These are phyloP conservation scores for Lineolata rhizophorae DNA, from an alignment of 495 filamentous ascomycete genomes.

Conservation along the genomic window DNA sequence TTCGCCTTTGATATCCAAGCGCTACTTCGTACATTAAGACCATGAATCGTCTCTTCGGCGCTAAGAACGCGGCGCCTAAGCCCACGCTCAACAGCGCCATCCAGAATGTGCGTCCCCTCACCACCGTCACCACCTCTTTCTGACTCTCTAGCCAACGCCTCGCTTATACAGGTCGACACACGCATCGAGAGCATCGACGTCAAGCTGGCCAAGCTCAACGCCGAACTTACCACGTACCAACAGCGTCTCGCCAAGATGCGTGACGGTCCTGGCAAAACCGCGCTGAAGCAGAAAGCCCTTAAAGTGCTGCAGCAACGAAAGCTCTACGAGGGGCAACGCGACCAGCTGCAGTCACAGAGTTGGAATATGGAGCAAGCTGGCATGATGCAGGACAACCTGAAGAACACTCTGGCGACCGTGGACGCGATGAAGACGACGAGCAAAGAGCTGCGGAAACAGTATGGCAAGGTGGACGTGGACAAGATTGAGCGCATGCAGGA, in stretches of 20 bases:
- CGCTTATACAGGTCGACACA: conserved; percentile 48
- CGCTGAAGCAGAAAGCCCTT: conserved; percentile 82
- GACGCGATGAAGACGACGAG: conserved; percentile 95
- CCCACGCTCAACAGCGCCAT: conserved; percentile 78
- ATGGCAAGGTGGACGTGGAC: conserved; percentile 91
- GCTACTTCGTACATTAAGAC: too few relatives aligned
- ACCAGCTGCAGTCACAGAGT: conserved; percentile 81
- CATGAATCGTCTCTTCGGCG: conserved; percentile 95
- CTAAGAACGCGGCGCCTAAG: conserved; percentile 73
- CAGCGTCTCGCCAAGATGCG: conserved; percentile 79
- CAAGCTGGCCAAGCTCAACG: conserved; percentile 77
- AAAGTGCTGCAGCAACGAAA: conserved; percentile 93
- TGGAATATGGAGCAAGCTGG: conserved; percentile 99
- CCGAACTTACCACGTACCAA: conserved; percentile 79
- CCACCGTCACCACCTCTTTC: too few relatives aligned
- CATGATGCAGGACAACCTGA: conserved; percentile 98
- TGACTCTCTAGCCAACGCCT: too few relatives aligned
- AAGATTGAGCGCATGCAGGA: conserved; percentile 97
- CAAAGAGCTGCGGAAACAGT: conserved; percentile 82
- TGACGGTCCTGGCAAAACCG: conserved; percentile 83
- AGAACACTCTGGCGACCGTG: conserved; percentile 96
- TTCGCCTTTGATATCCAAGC: too few relatives aligned
- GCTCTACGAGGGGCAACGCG: conserved; percentile 83
- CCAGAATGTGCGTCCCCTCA: conserved; percentile 37
- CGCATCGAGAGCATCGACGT: conserved; percentile 83